phyloP scores from a whole-genome alignment of 2,329 filamentous ascomycete genomes.

The Curvularia hawaiiensis region DNA sequence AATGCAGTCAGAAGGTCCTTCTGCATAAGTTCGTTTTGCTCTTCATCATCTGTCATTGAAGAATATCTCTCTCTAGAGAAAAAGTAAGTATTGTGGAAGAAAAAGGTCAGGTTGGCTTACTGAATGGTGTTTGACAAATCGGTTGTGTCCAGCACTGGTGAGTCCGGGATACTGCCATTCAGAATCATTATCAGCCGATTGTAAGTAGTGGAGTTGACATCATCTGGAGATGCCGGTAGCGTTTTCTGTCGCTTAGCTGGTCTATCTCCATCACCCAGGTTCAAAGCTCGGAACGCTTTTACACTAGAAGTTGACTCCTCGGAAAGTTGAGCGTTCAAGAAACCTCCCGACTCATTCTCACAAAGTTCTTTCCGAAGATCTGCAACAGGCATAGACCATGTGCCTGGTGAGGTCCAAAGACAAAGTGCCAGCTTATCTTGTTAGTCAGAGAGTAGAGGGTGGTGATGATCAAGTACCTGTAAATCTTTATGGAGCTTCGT shows the following conservation, averaged over 20 bases:
- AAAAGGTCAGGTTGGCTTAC: constrained; percentile 22
- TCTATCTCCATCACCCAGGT: constrained; percentile 27
- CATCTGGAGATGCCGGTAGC: constrained; percentile 18
- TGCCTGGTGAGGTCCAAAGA: constrained; percentile 38
- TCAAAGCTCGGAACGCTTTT: constrained; percentile 24
- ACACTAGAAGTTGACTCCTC: constrained; percentile 25
- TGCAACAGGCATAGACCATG: constrained; percentile 33
- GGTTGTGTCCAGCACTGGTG: constrained; percentile 27
- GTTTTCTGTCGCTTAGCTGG: constrained; percentile 40
- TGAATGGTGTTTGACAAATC: constrained; percentile 32
- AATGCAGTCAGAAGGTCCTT: constrained; percentile 37
- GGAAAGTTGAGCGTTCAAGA: constrained; percentile 31
- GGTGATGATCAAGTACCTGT: constrained; percentile 31
- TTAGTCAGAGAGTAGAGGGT: constrained; percentile 10
- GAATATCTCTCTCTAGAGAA: constrained; percentile 31
- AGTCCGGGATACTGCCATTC: constrained; percentile 31
- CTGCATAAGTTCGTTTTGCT: constrained; percentile 26
- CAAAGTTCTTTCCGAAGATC: constrained; percentile 31
- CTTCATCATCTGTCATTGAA: constrained; percentile 19
- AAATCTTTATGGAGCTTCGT: constrained; percentile 34
- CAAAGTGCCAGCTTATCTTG: constrained; percentile 38
- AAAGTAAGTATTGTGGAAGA: constrained; percentile 14
- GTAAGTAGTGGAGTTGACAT: constrained; percentile 22
- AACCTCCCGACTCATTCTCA: constrained; percentile 23
- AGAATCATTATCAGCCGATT: constrained; percentile 28